Evolutionary conservation across 805 yeast genomes (phyloP), one percentile per base, ranked within the genome.

Genomic region (Candida sphagnicola): DNA sequence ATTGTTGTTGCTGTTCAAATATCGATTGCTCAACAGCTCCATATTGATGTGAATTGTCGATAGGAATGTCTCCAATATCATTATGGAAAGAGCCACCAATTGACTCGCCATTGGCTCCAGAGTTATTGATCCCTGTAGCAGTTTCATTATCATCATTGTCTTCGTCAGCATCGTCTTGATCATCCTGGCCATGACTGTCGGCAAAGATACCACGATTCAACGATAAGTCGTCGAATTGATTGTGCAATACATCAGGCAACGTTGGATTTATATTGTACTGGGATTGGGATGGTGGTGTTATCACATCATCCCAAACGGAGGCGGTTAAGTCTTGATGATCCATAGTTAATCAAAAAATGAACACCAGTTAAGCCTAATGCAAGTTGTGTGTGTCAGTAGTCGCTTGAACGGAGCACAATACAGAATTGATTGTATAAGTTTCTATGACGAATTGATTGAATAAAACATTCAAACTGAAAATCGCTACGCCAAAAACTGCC

Each of bases 301-400:
- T 55, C 3, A 70, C 75, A 47, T 79, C 85, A 41, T 74, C 84
- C 86, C 85, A 80, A 41, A 72, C 76, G 1, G 80, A 73, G 4
- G 77, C 74, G 8, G 75, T 70, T 19, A 77, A 61, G 38, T 72
- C 77, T 18, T 76, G 80, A 50, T 62, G 63, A 31, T 69, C 70
- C 75, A 71, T 69, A 24, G 24, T 44, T 35, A 31, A 13, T 23
- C 13, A n/a, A 10, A 26, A 26, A 21, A 21, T 10, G 24, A 21
- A 21, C 10, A n/a, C n/a, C n/a, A n/a, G n/a, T n/a, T n/a, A n/a
- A n/a, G n/a, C n/a, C n/a, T n/a, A n/a, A n/a, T n/a, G n/a, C n/a
- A n/a, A n/a, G n/a, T n/a, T n/a, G n/a, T n/a, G n/a, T n/a, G n/a
- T n/a, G n/a, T n/a, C n/a, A n/a, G n/a, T n/a, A n/a, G n/a, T n/a